Evolutionary conservation across 2,329 filamentous ascomycete species (phyloP), one percentile per base, ranked within the genome.

Genomic region (Hypoxylon sp.): DNA sequence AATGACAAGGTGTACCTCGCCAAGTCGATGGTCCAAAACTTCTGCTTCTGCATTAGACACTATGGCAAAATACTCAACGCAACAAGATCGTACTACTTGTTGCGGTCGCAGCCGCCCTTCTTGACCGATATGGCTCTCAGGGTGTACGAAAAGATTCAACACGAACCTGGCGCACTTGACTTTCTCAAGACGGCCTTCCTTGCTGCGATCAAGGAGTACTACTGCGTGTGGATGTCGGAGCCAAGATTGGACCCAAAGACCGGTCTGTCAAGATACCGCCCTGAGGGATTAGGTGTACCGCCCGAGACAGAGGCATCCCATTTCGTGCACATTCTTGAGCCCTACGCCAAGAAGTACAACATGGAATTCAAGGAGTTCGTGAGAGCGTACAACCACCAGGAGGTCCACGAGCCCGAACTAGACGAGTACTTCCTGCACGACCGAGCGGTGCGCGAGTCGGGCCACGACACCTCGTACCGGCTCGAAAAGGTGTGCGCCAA

Each of bases 1-100:
- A 93, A 95, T 76, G 92, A 96, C 77, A 90, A 93, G 65, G 89
- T 93, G 21, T 90, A 98, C 75, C 83, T 98, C 60, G 94, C 94
- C 72, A 97, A 98, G 83, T 88, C 91, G 53, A 98, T 99, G 93
- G 94, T 98, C 56, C 85, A 88, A 74, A 97, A 99, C 82, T 98
- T 98, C 80, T 97, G 93, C 80, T 99, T 99, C 84, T 97, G 93
- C 82, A 98, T 99, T 80, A 91, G 94, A 79, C 95, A 99, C 80
- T 99, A 99, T 78, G 95, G 94, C 75, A 99, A 98, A 83, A 97
- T 99, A 66, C 88, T 98, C 72, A 99, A 99, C 80, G 96, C 96
- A 56, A 99, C 96, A 63, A 89, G 96, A 36, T 94, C 94, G 1
- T 99, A 99, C 84, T 99, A 99, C 77, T 89, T 99, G 14, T 91